phyloP scores from a whole-genome alignment of 163 green algal genomes.

The Volvox carteri region DNA sequence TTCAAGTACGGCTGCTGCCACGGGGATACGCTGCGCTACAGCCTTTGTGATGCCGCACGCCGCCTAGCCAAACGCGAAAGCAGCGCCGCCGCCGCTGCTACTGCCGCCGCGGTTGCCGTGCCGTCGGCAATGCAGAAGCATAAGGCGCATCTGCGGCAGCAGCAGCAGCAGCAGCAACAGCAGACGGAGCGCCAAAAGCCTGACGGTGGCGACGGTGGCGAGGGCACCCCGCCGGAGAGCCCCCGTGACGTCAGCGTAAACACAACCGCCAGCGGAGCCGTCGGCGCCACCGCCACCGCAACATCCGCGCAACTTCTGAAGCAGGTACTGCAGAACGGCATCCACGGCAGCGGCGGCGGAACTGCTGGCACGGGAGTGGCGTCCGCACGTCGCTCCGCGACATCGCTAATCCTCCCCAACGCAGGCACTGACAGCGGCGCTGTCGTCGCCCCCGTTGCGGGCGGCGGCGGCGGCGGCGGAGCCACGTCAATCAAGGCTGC shows the following conservation, averaged over 20 bases:
- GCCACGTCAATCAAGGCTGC: background rate
- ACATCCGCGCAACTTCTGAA: background rate
- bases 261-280: background rate
- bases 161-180: background rate
- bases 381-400: background rate
- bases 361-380: background rate
- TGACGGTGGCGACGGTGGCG: background rate
- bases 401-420: background rate
- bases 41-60: conserved; percentile 12
- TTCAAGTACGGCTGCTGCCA: conserved; percentile 4
- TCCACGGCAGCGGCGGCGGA: background rate
- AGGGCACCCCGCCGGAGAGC: background rate
- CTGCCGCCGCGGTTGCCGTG: too few species aligned
- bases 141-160: background rate
- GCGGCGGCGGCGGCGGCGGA: background rate
- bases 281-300: background rate
- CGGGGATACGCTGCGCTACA: background rate
- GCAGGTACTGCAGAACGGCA: background rate
- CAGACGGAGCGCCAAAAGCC: background rate
- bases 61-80: conserved; percentile 10
- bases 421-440: background rate
- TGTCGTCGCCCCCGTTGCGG: background rate
- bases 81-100: background rate
- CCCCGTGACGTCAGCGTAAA: background rate
- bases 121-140: background rate